These are phyloP conservation scores for Colletotrichum tabaci DNA, from an alignment of 2,329 filamentous ascomycete species.

Conservation along the genomic window DNA sequence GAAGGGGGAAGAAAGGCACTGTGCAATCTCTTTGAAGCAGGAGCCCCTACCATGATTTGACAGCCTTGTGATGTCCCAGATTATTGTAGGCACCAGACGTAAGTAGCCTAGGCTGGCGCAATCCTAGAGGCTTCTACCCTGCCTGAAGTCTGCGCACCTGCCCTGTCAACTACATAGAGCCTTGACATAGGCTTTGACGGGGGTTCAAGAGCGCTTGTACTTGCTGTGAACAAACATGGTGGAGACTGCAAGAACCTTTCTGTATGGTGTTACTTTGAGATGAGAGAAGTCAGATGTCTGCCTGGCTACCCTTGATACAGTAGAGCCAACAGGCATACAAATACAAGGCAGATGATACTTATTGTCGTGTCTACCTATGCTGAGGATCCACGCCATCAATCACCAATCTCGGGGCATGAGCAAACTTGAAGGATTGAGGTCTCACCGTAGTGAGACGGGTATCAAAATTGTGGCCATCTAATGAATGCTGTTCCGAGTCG, in stretches of 20 bases:
- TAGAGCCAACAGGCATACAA: neutral
- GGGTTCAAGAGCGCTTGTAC: neutral
- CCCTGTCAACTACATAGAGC: neutral
- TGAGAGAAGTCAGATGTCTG: neutral
- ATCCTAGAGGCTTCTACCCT: neutral
- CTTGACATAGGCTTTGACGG: neutral
- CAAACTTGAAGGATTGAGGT: neutral
- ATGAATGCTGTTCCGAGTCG: neutral
- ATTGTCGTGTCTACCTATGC: neutral
- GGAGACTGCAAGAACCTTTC: neutral
- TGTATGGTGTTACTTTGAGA: neutral
- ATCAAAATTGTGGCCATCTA: slow-evolving; percentile 32
- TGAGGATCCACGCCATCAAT: neutral
- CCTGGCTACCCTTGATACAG: neutral
- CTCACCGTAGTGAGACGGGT: slow-evolving; percentile 36
- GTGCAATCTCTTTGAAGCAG: neutral
- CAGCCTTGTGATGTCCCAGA: neutral
- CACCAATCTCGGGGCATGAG: neutral
- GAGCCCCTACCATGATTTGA: neutral
- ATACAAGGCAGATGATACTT: neutral
- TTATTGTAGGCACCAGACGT: neutral
- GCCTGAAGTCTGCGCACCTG: neutral
- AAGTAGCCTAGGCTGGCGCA: neutral
- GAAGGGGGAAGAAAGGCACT: neutral
- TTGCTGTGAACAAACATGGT: neutral